These are phyloP conservation scores for Alternaria viburni DNA, from an alignment of 2,329 filamentous ascomycete species.

Conservation along the genomic window DNA sequence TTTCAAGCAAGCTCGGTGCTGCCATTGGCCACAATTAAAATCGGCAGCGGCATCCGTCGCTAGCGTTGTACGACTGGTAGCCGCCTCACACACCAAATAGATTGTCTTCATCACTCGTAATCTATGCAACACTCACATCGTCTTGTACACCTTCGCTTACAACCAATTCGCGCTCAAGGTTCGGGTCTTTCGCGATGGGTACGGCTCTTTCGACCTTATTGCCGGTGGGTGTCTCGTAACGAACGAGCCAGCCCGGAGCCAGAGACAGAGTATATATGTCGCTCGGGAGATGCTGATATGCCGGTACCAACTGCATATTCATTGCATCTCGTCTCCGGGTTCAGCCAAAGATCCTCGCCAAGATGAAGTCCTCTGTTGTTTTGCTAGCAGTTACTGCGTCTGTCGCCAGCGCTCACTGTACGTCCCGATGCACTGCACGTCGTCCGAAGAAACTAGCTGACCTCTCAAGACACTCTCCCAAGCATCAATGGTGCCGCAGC, in stretches of 20 bases:
- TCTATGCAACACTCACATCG: constrained; percentile 4
- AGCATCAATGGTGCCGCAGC: constrained; percentile 5
- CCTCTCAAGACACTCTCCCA: constrained; percentile 11
- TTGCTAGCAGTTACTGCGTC: constrained; percentile 4
- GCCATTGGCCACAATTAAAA: constrained; percentile 1
- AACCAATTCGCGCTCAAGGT: background rate
- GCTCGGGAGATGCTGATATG: background rate
- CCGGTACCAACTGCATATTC: background rate
- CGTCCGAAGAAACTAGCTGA: background rate
- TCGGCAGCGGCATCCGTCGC: constrained; percentile 6
- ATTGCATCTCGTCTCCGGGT: background rate
- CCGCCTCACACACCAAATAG: background rate
- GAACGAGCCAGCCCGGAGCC: background rate
- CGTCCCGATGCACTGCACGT: background rate
- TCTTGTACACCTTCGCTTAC: background rate
- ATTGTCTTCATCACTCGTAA: constrained; percentile 11
- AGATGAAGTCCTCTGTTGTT: constrained; percentile 6
- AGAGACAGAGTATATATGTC: background rate
- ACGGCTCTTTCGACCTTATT: background rate
- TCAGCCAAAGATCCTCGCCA: background rate
- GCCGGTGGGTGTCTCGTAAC: background rate
- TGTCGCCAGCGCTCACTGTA: constrained; percentile 13
- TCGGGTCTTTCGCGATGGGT: background rate
- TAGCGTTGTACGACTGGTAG: background rate
- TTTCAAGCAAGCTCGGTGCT: background rate